These are phyloP conservation scores for Solanum tacnaense DNA, from an alignment of 257 asterid species.

Conservation along the genomic window DNA sequence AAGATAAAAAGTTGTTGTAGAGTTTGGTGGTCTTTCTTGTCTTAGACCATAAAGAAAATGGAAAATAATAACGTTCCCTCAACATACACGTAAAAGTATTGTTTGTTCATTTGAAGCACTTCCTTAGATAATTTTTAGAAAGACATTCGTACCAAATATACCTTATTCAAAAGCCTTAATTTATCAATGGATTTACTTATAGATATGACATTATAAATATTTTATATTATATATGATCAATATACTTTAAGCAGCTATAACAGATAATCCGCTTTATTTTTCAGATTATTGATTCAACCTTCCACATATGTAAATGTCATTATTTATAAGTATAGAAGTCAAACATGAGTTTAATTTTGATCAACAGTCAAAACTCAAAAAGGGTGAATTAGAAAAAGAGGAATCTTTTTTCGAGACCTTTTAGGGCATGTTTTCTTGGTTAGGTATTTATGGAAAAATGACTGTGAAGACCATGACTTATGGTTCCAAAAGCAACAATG, in stretches of 20 bases:
- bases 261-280: not conserved
- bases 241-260: not conserved
- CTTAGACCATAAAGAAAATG: not conserved
- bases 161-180: not conserved
- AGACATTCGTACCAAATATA: not conserved
- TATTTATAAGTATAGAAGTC: not conserved
- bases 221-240: not conserved
- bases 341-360: not conserved
- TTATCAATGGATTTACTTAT: not conserved
- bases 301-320: not conserved
- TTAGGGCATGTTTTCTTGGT: slow-evolving; percentile 12
- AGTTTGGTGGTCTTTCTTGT: not conserved
- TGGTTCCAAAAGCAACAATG: slow-evolving; percentile 2
- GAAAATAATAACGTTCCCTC: slow-evolving; percentile 20
- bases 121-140: not conserved
- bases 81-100: slow-evolving; percentile 19
- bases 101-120: not conserved
- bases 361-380: not conserved
- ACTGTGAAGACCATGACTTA: slow-evolving; percentile 7
- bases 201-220: not conserved
- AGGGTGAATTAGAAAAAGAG: not conserved
- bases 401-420: slow-evolving; percentile 7
- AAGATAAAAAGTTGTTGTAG: not conserved
- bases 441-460: slow-evolving; percentile 28
- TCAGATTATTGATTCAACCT: not conserved